Evolutionary conservation across 2,329 filamentous ascomycete species (phyloP).

Genomic region (Akanthomyces dipterigenus): DNA sequence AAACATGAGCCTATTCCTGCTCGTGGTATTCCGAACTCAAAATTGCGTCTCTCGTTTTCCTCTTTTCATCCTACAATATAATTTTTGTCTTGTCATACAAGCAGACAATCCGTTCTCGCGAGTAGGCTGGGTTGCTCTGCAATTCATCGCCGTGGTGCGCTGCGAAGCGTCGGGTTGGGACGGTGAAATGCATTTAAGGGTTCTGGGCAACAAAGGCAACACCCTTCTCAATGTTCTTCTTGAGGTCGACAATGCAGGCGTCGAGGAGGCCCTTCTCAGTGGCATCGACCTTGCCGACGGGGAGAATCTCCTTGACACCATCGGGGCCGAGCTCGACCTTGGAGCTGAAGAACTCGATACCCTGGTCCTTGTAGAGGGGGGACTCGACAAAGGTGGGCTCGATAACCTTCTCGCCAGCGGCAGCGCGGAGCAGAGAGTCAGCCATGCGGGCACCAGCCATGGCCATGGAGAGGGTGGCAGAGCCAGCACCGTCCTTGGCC

Average conservation of each 20-base stretch:
- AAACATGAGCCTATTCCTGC: conserved; percentile 5
- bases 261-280: conserved; percentile 87
- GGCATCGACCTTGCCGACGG: conserved; percentile 76
- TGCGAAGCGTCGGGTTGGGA: neutral
- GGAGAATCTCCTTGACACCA: conserved; percentile 89
- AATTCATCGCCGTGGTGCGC: neutral
- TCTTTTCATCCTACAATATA: conserved; percentile 6
- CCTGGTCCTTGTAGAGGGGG: conserved; percentile 97
- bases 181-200: conserved; percentile 37
- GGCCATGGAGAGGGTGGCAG: conserved; percentile 97
- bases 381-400: conserved; percentile 97
- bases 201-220: conserved; percentile 52
- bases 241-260: conserved; percentile 74
- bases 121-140: neutral
- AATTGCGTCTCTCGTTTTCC: conserved; percentile 10
- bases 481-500: conserved; percentile 97
- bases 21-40: conserved; percentile 9
- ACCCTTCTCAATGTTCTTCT: conserved; percentile 96
- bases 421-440: conserved; percentile 87
- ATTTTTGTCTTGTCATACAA: conserved; percentile 3
- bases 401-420: conserved; percentile 87
- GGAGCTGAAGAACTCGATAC: conserved; percentile 94
- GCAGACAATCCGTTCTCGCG: neutral
- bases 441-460: conserved; percentile 83
- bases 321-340: conserved; percentile 93